Conservation (phyloP, 2,329 filamentous ascomycete species). For the Alternaria solani region DNA sequence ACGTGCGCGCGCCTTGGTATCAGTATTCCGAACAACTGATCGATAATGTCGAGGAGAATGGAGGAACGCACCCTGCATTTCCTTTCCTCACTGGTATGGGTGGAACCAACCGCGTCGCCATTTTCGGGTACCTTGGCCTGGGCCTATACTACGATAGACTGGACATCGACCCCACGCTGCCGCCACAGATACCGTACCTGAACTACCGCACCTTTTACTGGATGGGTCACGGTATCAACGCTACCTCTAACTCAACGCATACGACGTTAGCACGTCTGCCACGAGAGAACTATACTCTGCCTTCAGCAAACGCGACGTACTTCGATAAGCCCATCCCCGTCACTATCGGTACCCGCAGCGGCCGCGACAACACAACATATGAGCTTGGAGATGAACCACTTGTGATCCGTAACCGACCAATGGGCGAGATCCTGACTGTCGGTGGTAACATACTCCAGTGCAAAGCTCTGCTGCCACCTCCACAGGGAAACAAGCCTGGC, state of each 20-base stretch:
- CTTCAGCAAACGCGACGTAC: conserved; percentile 64
- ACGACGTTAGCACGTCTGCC: conserved; percentile 66
- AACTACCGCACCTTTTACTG: conserved; percentile 71
- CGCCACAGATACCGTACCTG: conserved; percentile 69
- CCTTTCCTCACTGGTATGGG: conserved; percentile 77
- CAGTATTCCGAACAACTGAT: conserved; percentile 74
- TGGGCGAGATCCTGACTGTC: conserved; percentile 63
- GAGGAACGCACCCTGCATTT: conserved; percentile 72
- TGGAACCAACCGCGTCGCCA: conserved; percentile 71
- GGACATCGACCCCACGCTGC: conserved; percentile 71
- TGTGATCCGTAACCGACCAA: conserved; percentile 66
- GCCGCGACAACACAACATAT: conserved; percentile 49
- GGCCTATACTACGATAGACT: conserved; percentile 66
- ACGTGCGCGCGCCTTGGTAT: conserved; percentile 71
- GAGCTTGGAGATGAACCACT: conserved; percentile 60
- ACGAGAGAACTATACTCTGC: conserved; percentile 51
- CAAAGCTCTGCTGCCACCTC: conserved; percentile 54
- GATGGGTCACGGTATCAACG: conserved; percentile 69
- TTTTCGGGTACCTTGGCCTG: conserved; percentile 73
- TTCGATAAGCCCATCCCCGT: conserved; percentile 65
- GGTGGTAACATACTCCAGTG: conserved; percentile 72
- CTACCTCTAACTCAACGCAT: conserved; percentile 69
- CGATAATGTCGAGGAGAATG: conserved; percentile 68
- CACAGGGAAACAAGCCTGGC: conserved; percentile 61
- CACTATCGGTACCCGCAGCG: conserved; percentile 58